Evolutionary conservation across 108 stramenopile species (phyloP).

Genomic region (Cylindrotheca fusiformis): DNA sequence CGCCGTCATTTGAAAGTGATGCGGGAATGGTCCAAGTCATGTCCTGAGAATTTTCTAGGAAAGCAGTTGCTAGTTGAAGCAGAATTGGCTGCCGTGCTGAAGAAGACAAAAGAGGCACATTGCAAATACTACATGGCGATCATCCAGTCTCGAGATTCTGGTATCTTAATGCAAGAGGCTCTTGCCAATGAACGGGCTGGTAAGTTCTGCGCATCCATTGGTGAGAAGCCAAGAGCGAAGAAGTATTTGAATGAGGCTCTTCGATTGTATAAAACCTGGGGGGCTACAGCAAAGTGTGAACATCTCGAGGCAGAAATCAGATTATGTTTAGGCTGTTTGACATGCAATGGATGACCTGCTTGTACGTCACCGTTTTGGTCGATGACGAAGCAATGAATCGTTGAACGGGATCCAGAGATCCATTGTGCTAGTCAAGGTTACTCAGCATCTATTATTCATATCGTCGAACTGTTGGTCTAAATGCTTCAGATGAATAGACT

Average conservation of each 20-base stretch:
- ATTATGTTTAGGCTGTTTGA: background rate
- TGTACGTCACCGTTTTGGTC: no score
- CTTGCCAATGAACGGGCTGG: conserved; percentile 40
- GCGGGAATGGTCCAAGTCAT: conserved; percentile 2
- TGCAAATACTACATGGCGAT: conserved; percentile 28
- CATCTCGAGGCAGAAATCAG: conserved; percentile 17
- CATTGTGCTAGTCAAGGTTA: no score
- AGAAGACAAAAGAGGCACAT: background rate
- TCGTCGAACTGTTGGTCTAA: no score
- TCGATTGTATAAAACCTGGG: conserved; percentile 38
- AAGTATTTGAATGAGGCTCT: conserved; percentile 26
- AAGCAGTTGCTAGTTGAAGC: conserved; percentile 2
- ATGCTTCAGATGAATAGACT: no score
- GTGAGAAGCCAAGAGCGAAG: conserved; percentile 9
- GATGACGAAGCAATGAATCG: no score
- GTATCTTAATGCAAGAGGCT: conserved; percentile 39
- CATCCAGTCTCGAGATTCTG: conserved; percentile 18
- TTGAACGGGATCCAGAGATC: no score
- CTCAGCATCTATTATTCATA: no score
- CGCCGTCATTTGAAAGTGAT: background rate
- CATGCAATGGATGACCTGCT: no score
- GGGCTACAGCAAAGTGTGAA: conserved; percentile 30
- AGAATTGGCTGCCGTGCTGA: conserved; percentile 1
- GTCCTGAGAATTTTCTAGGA: background rate
- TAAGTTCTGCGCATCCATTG: background rate